phyloP scores from a whole-genome alignment of 106 monocot species.

The Iris macrosiphon region DNA sequence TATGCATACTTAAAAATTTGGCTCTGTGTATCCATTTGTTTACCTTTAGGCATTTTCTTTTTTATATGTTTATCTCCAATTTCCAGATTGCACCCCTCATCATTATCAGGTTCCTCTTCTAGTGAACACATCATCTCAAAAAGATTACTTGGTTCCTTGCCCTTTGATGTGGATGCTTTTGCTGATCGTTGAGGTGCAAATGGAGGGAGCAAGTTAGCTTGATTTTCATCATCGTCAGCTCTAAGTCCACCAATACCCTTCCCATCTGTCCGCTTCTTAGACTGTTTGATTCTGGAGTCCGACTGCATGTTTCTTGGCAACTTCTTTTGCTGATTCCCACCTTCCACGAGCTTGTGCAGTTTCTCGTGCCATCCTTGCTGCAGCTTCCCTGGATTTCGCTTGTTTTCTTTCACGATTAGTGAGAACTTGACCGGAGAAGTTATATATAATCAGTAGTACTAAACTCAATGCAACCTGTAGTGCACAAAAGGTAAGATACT shows the following conservation, averaged over 20 bases:
- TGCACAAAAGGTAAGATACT: too few relatives aligned
- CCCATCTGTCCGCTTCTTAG: slow-evolving; percentile 15
- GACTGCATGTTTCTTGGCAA: slow-evolving; percentile 36
- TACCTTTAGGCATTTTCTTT: slow-evolving; percentile 46
- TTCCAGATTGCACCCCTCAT: slow-evolving; percentile 38
- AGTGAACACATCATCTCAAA: slow-evolving; percentile 38
- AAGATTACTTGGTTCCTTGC: slow-evolving; percentile 31
- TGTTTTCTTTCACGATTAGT: slow-evolving; percentile 30
- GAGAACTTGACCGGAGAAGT: slow-evolving; percentile 48
- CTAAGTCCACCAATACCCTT: slow-evolving; percentile 3
- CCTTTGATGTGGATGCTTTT: slow-evolving; percentile 19
- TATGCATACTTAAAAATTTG: slow-evolving; percentile 89
- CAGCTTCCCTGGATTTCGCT: slow-evolving; percentile 58
- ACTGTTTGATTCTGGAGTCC: slow-evolving; percentile 33
- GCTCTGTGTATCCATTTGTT: slow-evolving; percentile 60
- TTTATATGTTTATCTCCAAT: slow-evolving; percentile 41
- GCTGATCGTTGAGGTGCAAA: not conserved
- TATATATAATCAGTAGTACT: slow-evolving; percentile 56
- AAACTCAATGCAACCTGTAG: slow-evolving; percentile 43
- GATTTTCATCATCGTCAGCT: slow-evolving; percentile 1
- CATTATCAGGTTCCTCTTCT: slow-evolving; percentile 41
- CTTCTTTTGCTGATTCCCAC: slow-evolving; percentile 52
- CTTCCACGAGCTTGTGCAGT: slow-evolving; percentile 35
- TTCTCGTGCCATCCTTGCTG: slow-evolving; percentile 38
- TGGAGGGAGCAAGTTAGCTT: slow-evolving; percentile 1